These are phyloP conservation scores for Naumovozyma dairenensis DNA, from an alignment of 805 yeast genomes.

Conservation along the genomic window DNA sequence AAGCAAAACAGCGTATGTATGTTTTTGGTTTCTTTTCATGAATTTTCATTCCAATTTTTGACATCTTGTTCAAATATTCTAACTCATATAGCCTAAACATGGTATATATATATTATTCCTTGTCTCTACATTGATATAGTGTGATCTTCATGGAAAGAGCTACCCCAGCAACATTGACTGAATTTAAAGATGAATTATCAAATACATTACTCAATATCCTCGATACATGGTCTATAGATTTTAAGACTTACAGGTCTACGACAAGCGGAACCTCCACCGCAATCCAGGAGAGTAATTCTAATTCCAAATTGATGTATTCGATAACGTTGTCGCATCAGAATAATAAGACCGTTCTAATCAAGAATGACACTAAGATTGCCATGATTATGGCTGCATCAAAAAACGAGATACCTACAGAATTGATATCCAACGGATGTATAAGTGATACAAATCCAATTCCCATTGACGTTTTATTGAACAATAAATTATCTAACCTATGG, in stretches of 20 bases:
- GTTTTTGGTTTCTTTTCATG: no score
- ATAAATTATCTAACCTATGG: constrained; percentile 27
- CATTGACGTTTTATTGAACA: constrained; percentile 17
- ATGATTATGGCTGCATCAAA: constrained; percentile 16
- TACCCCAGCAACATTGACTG: constrained; percentile 24
- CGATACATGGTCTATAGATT: constrained; percentile 26
- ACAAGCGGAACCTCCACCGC: constrained; percentile 13
- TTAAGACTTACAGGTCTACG: constrained; percentile 21
- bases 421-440: constrained; percentile 15
- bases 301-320: constrained; percentile 22
- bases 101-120: no score
- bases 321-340: constrained; percentile 20
- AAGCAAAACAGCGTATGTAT: constrained; percentile 17
- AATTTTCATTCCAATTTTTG: no score
- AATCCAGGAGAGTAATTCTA: background rate
- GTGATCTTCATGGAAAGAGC: constrained; percentile 27
- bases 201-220: constrained; percentile 15
- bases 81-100: no score
- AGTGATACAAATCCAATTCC: constrained; percentile 19
- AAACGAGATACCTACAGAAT: constrained; percentile 10
- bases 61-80: no score
- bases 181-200: constrained; percentile 24
- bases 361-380: constrained; percentile 14
- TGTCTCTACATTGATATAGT: no score
- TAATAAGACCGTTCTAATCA: constrained; percentile 17